Evolutionary conservation across 768 basidiomycete species (phyloP).

Genomic region (Xanthoconium stramineum): DNA sequence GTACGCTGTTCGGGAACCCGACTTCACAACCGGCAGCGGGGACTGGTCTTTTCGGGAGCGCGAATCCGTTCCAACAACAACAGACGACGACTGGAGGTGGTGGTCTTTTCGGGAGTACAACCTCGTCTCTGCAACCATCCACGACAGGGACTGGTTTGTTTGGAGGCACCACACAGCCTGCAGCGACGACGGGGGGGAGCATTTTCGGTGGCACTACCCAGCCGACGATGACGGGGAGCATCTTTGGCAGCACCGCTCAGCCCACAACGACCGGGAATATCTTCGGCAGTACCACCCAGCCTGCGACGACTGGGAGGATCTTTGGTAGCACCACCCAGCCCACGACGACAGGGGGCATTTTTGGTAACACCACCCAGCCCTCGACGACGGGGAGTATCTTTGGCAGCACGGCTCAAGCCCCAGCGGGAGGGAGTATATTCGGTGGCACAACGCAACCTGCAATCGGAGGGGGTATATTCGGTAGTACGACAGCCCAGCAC

Average conservation of each 20-base stretch:
- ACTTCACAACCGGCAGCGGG: no score
- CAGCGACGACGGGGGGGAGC: conserved; percentile 16
- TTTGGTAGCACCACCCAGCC: conserved; percentile 16
- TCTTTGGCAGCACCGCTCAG: conserved; percentile 19
- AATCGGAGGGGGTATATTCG: conserved; percentile 21
- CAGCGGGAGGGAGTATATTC: conserved; percentile 21
- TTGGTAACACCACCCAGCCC: conserved; percentile 14
- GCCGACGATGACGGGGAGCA: conserved; percentile 8
- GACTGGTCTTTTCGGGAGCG: no score
- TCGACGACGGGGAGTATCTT: conserved; percentile 12
- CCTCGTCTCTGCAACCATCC: conserved; percentile 19
- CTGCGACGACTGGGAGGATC: neutral
- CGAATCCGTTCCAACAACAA: no score
- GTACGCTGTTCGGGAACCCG: neutral
- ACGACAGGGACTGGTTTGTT: conserved; percentile 23
- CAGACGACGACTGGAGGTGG: no score
- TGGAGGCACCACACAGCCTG: conserved; percentile 19
- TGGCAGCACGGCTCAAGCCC: conserved; percentile 6
- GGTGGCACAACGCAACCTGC: conserved; percentile 17
- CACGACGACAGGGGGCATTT: conserved; percentile 9
- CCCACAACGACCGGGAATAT: neutral
- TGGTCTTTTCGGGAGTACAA: conserved; percentile 23
- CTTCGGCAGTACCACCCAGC: neutral
- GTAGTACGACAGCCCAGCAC: conserved; percentile 20
- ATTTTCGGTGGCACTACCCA: conserved; percentile 17